Conservation (phyloP, 345 rosid genomes). For the Lepidium aucheri region DNA sequence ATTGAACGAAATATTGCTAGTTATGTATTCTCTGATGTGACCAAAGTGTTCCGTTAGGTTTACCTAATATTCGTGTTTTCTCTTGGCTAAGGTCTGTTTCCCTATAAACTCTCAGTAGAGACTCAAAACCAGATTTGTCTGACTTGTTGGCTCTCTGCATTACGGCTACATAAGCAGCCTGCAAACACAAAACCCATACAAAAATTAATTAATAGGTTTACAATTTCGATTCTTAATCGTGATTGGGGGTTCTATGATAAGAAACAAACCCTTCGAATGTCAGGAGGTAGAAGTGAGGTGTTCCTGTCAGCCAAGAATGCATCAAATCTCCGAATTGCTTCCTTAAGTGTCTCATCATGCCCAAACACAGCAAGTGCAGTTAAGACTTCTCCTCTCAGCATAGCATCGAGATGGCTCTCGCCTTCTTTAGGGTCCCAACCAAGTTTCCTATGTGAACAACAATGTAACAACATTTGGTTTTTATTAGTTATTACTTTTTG, state of each 20-base stretch:
- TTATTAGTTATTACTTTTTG: not conserved
- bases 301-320: conserved; percentile 72
- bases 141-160: conserved; percentile 63
- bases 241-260: not conserved
- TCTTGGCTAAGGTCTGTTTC: conserved; percentile 96
- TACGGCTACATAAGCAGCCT: conserved; percentile 88
- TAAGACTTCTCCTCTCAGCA: conserved; percentile 92
- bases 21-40: not conserved
- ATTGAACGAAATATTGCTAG: not conserved
- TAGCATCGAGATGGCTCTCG: conserved; percentile 83
- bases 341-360: conserved; percentile 55
- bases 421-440: conserved; percentile 90
- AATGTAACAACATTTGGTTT: not conserved
- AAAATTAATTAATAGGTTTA: not conserved
- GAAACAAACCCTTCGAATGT: conserved; percentile 61
- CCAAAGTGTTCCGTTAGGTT: not conserved
- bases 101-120: conserved; percentile 71
- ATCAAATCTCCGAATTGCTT: conserved; percentile 64
- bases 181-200: conserved; percentile 24
- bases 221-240: not conserved
- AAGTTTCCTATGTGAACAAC: conserved; percentile 47
- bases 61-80: conserved; percentile 90
- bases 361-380: conserved; percentile 72
- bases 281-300: conserved; percentile 80
- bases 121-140: conserved; percentile 62